phyloP scores from a whole-genome alignment of 257 asterid species.

The Asclepias syriaca region DNA sequence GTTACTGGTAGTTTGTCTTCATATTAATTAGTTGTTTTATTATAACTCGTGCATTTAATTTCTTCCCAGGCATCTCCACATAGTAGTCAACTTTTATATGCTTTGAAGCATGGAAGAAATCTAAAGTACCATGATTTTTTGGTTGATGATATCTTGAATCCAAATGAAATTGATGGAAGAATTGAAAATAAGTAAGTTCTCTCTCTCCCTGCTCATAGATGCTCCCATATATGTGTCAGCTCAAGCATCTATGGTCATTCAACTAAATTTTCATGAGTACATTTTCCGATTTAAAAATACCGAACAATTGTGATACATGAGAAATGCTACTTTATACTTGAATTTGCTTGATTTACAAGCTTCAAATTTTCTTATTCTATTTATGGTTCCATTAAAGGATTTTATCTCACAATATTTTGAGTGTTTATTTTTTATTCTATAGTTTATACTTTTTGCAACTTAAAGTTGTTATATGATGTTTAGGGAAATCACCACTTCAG shows the following conservation, averaged over 20 bases:
- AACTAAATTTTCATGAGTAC: not conserved
- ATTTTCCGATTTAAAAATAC: not conserved
- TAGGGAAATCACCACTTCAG: slow-evolving; percentile 36
- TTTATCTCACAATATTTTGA: not conserved
- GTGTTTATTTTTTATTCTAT: slow-evolving; percentile 2
- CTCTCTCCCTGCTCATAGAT: not conserved
- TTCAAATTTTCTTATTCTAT: not conserved
- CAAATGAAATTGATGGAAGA: slow-evolving; percentile 28
- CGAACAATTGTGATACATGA: not conserved
- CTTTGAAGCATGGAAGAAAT: slow-evolving; percentile 30
- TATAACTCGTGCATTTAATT: slow-evolving; percentile 13
- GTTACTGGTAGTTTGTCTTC: not conserved
- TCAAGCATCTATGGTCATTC: not conserved
- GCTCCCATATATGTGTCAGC: not conserved
- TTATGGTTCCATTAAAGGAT: not conserved
- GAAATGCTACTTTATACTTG: not conserved
- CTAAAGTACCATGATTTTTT: slow-evolving; percentile 29
- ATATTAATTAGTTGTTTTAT: not conserved
- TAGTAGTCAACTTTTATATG: slow-evolving; percentile 32
- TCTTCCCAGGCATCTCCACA: slow-evolving; percentile 46
- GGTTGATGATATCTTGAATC: slow-evolving; percentile 38
- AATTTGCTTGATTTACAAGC: not conserved
- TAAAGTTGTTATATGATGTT: slow-evolving; percentile 22
- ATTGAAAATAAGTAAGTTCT: slow-evolving; percentile 44
- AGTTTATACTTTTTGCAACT: slow-evolving; percentile 8